A percentile compares a stretch with the other conserved stretches of the same genome.
These are phyloP conservation scores for Fusarium nanum DNA, from an alignment of 2,329 filamentous ascomycete genomes.

Conservation along the genomic window DNA sequence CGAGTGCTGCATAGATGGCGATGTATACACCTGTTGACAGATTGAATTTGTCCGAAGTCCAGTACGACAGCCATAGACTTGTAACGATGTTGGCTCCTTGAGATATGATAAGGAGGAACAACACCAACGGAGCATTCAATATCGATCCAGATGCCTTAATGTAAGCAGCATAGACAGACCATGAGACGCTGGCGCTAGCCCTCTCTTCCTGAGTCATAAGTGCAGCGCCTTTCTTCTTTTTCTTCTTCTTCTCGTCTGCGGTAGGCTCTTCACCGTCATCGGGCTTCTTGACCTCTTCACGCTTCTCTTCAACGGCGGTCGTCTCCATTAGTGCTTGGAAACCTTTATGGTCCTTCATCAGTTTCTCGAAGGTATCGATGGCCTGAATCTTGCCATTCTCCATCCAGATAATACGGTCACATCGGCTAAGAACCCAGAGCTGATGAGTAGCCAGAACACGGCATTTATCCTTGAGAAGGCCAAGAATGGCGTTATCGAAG, in stretches of 20 bases:
- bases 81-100: constrained; percentile 90
- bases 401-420: constrained; percentile 94
- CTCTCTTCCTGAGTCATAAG: constrained; percentile 81
- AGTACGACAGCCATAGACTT: constrained; percentile 92
- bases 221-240: constrained; percentile 66
- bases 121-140: constrained; percentile 73
- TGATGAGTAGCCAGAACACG: constrained; percentile 94
- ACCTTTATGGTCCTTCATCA: constrained; percentile 81
- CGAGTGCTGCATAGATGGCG: constrained; percentile 77
- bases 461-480: constrained; percentile 88
- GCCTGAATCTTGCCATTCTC: constrained; percentile 86
- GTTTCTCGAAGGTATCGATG: constrained; percentile 87
- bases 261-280: constrained; percentile 55
- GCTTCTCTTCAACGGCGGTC: constrained; percentile 76
- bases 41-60: constrained; percentile 83
- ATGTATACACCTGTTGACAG: constrained; percentile 78
- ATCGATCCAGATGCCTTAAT: constrained; percentile 79
- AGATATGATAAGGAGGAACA: constrained; percentile 73
- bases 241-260: constrained; percentile 59
- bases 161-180: constrained; percentile 83
- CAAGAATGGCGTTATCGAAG: constrained; percentile 94
- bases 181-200: constrained; percentile 80
- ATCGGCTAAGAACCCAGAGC: constrained; percentile 89
- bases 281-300: constrained; percentile 63
- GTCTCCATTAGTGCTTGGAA: constrained; percentile 90